phyloP scores from a whole-genome alignment of 345 rosid species.

The Gossypium arboreum region DNA sequence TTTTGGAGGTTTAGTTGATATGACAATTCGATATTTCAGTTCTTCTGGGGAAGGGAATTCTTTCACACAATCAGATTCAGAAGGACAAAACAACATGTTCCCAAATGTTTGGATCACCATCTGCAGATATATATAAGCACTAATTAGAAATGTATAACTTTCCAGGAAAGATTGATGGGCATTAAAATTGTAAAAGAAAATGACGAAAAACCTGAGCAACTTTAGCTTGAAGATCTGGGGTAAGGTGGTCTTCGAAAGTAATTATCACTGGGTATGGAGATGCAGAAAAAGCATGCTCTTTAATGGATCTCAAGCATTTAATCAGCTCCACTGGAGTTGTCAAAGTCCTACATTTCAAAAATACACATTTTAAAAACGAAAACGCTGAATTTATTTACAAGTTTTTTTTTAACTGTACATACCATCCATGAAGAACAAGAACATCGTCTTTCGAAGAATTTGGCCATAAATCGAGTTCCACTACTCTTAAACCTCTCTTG shows the following conservation, averaged over 20 bases:
- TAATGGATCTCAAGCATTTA: constrained; percentile 66
- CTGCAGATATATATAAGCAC: constrained; percentile 22
- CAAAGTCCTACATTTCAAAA: constrained; percentile 57
- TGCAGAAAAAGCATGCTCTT: constrained; percentile 58
- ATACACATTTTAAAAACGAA: constrained; percentile 5
- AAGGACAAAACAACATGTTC: constrained; percentile 50
- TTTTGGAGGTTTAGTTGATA: constrained; percentile 68
- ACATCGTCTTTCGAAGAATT: constrained; percentile 64
- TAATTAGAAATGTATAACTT: not conserved
- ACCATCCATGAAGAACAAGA: constrained; percentile 93
- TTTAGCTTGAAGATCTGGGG: constrained; percentile 68
- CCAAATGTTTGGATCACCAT: constrained; percentile 55
- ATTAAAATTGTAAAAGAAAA: not conserved
- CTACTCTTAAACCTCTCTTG: constrained; percentile 70
- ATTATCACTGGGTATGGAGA: constrained; percentile 71
- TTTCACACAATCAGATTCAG: constrained; percentile 41
- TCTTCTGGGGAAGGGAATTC: constrained; percentile 76
- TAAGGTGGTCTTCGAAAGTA: constrained; percentile 77
- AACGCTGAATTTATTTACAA: not conserved
- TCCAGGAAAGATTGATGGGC: not conserved
- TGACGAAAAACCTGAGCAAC: constrained; percentile 56
- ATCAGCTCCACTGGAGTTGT: constrained; percentile 72
- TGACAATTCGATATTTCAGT: constrained; percentile 47
- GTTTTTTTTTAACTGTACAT: not conserved
- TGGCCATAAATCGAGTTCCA: constrained; percentile 96